These are phyloP conservation scores for Staphylotrichum longicolle DNA, from an alignment of 495 filamentous ascomycete species.

Conservation along the genomic window DNA sequence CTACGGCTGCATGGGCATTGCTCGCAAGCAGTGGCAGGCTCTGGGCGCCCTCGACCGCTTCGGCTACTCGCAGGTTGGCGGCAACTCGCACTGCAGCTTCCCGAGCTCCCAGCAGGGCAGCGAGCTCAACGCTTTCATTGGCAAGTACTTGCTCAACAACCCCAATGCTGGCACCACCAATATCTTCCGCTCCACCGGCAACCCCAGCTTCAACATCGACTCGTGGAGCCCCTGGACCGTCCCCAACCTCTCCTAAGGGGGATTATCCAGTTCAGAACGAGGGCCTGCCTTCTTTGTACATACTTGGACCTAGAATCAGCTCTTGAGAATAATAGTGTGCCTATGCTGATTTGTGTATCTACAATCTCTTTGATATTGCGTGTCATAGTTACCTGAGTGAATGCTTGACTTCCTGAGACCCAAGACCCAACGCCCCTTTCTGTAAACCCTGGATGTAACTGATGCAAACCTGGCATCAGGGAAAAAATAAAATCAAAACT, in stretches of 20 bases:
- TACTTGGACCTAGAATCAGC: too few relatives aligned
- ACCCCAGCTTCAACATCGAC: slow-evolving; percentile 24
- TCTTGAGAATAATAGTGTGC: too few relatives aligned
- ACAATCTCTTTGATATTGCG: too few relatives aligned
- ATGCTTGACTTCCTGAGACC: too few relatives aligned
- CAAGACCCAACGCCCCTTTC: too few relatives aligned
- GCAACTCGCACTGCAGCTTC: slow-evolving; percentile 55
- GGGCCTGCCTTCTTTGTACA: too few relatives aligned
- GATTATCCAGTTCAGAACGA: too few relatives aligned
- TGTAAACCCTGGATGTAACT: too few relatives aligned
- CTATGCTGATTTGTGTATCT: too few relatives aligned
- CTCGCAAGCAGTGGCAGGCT: slow-evolving; percentile 49
- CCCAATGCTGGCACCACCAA: slow-evolving; percentile 23
- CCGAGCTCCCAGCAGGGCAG: slow-evolving; percentile 42
- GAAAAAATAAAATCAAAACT: too few relatives aligned
- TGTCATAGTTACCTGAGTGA: too few relatives aligned
- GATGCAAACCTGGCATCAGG: too few relatives aligned
- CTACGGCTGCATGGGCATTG: slow-evolving; percentile 56
- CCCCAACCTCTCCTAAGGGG: slow-evolving; percentile 21
- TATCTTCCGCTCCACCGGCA: slow-evolving; percentile 26
- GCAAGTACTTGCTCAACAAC: slow-evolving; percentile 50
- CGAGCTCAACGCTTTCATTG: slow-evolving; percentile 54
- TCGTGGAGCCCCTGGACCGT: slow-evolving; percentile 32
- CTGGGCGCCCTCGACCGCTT: slow-evolving; percentile 48
- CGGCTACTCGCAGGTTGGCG: slow-evolving; percentile 53